phyloP scores from a whole-genome alignment of 495 filamentous ascomycete species.

The Sordaria brevicollis region DNA sequence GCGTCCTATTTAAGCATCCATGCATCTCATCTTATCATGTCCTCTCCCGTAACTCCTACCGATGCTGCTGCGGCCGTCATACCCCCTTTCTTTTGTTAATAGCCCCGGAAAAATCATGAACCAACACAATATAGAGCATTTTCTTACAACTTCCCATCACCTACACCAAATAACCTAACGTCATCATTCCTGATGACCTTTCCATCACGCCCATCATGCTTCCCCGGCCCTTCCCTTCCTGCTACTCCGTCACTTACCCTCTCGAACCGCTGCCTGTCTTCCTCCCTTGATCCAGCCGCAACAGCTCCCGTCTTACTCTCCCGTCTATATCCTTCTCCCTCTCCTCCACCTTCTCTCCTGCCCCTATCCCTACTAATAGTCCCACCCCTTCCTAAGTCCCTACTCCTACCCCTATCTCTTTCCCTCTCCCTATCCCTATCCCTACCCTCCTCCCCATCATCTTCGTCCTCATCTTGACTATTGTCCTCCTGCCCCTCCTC shows the following conservation, averaged over 20 bases:
- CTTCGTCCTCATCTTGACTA: neutral
- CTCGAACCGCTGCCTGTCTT: neutral
- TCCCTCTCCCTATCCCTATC: neutral
- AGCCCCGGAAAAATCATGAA: too few relatives aligned
- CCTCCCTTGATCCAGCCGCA: neutral
- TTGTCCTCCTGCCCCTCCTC: neutral
- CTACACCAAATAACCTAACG: neutral
- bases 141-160: too few relatives aligned
- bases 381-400: neutral
- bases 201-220: neutral
- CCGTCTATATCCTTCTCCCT: neutral
- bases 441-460: neutral
- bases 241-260: neutral
- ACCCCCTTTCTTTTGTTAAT: too few relatives aligned
- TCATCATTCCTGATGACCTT: neutral
- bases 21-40: too few relatives aligned
- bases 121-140: neutral
- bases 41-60: too few relatives aligned
- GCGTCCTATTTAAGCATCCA: neutral
- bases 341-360: neutral
- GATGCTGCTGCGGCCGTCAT: too few relatives aligned
- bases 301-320: neutral
- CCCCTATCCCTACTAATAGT: neutral
- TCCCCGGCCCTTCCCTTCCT: too few relatives aligned
- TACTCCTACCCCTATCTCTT: neutral